These are phyloP conservation scores for Osmanthus fragrans DNA, from an alignment of 257 asterid genomes.

Conservation along the genomic window DNA sequence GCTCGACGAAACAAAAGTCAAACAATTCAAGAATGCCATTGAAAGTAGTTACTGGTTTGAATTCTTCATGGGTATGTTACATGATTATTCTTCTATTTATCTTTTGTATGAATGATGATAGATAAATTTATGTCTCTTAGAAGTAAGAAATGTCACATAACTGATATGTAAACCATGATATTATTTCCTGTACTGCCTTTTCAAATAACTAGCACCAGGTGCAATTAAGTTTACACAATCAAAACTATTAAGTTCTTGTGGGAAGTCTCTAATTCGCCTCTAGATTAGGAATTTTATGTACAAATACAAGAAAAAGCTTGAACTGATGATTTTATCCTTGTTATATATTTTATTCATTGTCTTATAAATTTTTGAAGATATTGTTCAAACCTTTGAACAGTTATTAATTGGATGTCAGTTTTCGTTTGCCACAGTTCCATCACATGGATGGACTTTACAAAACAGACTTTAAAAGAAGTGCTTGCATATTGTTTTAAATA, in stretches of 20 bases:
- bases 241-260: background rate
- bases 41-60: slow-evolving; percentile 64
- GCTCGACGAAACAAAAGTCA: slow-evolving; percentile 55
- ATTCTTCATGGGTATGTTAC: slow-evolving; percentile 56
- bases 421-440: background rate
- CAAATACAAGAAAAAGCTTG: background rate
- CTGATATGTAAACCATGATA: slow-evolving; percentile 6
- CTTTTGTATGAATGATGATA: background rate
- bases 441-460: background rate
- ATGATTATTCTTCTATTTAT: background rate
- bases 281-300: background rate
- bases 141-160: background rate
- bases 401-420: background rate
- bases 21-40: slow-evolving; percentile 58
- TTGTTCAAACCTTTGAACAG: background rate
- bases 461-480: background rate
- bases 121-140: background rate
- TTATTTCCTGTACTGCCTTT: background rate
- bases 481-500: background rate
- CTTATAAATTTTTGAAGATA: background rate
- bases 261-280: background rate
- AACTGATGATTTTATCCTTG: background rate
- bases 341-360: background rate
- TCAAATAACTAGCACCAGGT: background rate
- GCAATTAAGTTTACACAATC: background rate